Evolutionary conservation across 768 basidiomycete genomes (phyloP).

Genomic region (Pholiota microspora): DNA sequence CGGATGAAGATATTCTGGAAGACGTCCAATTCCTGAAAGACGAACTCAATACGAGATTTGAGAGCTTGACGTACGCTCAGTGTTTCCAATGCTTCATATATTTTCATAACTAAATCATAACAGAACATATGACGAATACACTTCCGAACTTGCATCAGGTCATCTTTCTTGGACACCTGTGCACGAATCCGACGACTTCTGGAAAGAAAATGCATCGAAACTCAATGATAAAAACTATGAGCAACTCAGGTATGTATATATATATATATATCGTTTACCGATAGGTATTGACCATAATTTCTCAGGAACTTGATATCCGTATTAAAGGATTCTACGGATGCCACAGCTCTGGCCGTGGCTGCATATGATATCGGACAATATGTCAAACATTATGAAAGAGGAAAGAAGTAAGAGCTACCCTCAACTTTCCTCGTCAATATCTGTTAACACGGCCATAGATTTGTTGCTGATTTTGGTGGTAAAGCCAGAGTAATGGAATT

Average conservation of each 20-base stretch:
- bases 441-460: constrained; percentile 35
- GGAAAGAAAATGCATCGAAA: constrained; percentile 91
- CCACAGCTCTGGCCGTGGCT: constrained; percentile 85
- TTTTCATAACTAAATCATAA: neutral
- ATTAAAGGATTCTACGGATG: constrained; percentile 66
- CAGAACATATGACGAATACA: constrained; percentile 96
- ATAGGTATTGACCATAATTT: neutral
- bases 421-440: constrained; percentile 3
- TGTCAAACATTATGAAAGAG: constrained; percentile 86
- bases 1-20: constrained; percentile 92
- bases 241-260: constrained; percentile 69
- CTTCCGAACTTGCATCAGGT: constrained; percentile 84
- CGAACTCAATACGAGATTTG: constrained; percentile 81
- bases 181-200: constrained; percentile 96
- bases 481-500: constrained; percentile 90
- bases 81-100: neutral
- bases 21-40: constrained; percentile 87
- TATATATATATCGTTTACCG: neutral
- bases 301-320: constrained; percentile 71
- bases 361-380: constrained; percentile 94
- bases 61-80: constrained; percentile 79
- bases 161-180: constrained; percentile 95
- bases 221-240: constrained; percentile 83
- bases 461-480: constrained; percentile 80
- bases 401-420: constrained; percentile 71